Percentiles rank a stretch among this genome's conserved stretches.
phyloP scores from a whole-genome alignment of 768 basidiomycete genomes.

The Podaxis sp. region DNA sequence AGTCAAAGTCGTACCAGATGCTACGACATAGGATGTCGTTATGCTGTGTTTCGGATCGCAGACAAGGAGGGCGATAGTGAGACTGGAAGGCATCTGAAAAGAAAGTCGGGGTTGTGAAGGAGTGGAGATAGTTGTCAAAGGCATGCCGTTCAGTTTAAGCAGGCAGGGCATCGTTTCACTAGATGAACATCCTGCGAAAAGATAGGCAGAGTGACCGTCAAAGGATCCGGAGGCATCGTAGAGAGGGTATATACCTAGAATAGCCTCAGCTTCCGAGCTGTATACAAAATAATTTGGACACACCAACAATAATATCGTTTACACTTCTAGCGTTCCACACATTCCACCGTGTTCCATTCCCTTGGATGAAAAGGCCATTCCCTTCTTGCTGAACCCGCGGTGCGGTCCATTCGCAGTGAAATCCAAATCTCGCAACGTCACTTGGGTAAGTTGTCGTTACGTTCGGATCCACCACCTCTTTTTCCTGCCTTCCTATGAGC shows the following conservation, averaged over 20 bases:
- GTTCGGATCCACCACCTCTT: not conserved
- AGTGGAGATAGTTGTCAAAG: not conserved
- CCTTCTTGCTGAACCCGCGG: not conserved
- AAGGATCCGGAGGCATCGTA: conserved; percentile 1
- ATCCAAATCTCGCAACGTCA: conserved; percentile 1
- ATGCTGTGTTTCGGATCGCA: not conserved
- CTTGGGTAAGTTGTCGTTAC: conserved; percentile 4
- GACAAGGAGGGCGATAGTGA: not conserved
- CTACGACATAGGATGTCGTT: not conserved
- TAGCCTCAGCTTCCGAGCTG: not conserved
- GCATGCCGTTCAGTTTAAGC: not conserved
- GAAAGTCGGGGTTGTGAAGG: conserved; percentile 1
- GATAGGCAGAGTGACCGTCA: conserved; percentile 4
- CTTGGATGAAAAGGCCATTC: not conserved
- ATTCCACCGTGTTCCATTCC: conserved; percentile 7
- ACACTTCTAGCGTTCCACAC: not conserved
- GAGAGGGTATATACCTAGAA: not conserved
- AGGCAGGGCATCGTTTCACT: not conserved
- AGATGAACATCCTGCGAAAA: conserved; percentile 5
- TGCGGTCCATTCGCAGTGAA: not conserved
- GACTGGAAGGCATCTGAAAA: not conserved
- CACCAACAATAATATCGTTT: conserved; percentile 1
- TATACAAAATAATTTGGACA: not conserved
- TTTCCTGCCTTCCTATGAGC: conserved; percentile 9
- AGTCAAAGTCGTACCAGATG: not conserved